phyloP scores from a whole-genome alignment of 106 monocot genomes.

The Platanthera zijinensis region DNA sequence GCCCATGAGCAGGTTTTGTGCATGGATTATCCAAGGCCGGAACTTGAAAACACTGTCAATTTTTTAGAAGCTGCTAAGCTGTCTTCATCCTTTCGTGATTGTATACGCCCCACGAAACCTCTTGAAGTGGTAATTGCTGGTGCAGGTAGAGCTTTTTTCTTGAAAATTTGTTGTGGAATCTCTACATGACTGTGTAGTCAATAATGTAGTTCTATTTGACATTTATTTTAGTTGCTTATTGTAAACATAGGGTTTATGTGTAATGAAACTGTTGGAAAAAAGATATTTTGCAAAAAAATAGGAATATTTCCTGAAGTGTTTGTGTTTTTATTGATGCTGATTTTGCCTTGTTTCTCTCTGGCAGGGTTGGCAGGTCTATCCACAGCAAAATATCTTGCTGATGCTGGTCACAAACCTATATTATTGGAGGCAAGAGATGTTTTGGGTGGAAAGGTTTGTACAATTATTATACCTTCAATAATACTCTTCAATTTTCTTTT shows the following conservation, averaged over 20 bases:
- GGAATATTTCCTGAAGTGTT: background rate
- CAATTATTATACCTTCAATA: background rate
- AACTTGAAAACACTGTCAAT: slow-evolving; percentile 70
- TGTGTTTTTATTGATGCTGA: background rate
- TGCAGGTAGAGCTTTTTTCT: slow-evolving; percentile 50
- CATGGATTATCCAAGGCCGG: slow-evolving; percentile 64
- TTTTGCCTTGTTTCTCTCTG: slow-evolving; percentile 10
- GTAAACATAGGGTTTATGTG: too few species aligned
- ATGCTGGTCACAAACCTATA: slow-evolving; percentile 90
- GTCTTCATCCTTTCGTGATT: slow-evolving; percentile 55
- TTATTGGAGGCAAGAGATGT: slow-evolving; percentile 92
- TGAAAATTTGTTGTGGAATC: background rate
- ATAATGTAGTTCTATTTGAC: background rate
- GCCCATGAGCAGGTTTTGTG: slow-evolving; percentile 16
- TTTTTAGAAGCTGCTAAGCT: slow-evolving; percentile 80
- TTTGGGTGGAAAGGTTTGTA: slow-evolving; percentile 84
- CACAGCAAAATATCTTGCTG: slow-evolving; percentile 95
- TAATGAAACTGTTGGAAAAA: slow-evolving; percentile 1
- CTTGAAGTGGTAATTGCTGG: slow-evolving; percentile 83
- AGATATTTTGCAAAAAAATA: background rate
- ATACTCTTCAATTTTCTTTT: slow-evolving; percentile 6
- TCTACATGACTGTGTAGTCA: background rate
- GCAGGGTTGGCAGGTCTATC: slow-evolving; percentile 94
- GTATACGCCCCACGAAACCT: slow-evolving; percentile 44
- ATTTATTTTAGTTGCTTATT: background rate